phyloP scores from a whole-genome alignment of 495 filamentous ascomycete species.

The Parathielavia hyrcaniae region DNA sequence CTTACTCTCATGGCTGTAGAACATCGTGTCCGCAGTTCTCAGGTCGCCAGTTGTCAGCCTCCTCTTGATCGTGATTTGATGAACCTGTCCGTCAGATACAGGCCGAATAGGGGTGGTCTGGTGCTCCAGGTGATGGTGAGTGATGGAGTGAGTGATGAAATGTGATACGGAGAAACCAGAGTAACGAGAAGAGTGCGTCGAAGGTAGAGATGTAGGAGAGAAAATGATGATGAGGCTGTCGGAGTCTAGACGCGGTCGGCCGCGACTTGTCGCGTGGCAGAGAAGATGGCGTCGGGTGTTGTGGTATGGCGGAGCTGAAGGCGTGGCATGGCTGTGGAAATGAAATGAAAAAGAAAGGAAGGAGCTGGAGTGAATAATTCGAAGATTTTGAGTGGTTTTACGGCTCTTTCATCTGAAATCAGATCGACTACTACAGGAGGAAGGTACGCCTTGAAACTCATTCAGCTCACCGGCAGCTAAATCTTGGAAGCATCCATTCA shows the following conservation, averaged over 20 bases:
- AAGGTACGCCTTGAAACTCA: neutral
- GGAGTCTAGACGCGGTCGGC: neutral
- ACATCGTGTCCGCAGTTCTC: constrained; percentile 50
- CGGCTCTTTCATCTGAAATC: neutral
- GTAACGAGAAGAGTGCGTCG: neutral
- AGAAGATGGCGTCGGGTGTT: neutral
- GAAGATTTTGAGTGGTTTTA: neutral
- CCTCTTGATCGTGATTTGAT: neutral
- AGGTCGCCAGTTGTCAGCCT: neutral
- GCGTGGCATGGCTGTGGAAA: neutral
- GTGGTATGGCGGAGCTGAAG: neutral
- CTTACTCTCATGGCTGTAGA: constrained; percentile 86
- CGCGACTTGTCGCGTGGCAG: neutral
- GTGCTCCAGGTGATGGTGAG: neutral
- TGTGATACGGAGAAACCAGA: neutral
- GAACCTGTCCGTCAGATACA: neutral
- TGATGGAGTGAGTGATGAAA: neutral
- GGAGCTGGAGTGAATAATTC: too few species aligned
- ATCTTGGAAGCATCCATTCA: too few species aligned
- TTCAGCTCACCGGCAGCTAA: neutral
- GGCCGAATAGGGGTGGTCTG: constrained; percentile 4
- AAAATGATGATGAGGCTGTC: neutral
- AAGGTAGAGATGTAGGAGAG: neutral
- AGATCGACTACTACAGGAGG: neutral
- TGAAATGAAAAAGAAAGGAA: neutral